A percentile compares a stretch with the other conserved stretches of the same genome.
These are phyloP conservation scores for Endocladia muricata DNA, from an alignment of 31 red algal species.

Conservation along the genomic window DNA sequence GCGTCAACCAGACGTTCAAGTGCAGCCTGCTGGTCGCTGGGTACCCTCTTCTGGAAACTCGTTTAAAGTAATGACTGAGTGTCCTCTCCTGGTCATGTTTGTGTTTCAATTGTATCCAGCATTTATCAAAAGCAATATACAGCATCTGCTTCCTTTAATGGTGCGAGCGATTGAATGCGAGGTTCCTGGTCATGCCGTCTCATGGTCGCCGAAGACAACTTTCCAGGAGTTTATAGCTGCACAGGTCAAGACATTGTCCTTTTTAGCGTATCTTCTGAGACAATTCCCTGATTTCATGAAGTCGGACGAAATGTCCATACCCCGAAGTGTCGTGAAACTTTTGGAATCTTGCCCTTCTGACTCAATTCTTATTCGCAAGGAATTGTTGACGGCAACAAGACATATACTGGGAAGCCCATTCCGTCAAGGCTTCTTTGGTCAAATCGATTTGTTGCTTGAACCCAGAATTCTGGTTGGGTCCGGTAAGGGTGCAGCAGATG, in stretches of 20 bases:
- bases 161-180: constrained; percentile 72
- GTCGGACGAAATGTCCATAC: constrained; percentile 66
- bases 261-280: constrained; percentile 88
- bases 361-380: constrained; percentile 85
- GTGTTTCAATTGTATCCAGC: constrained; percentile 88
- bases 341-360: constrained; percentile 85
- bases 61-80: constrained; percentile 94
- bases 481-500: constrained; percentile 67
- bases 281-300: constrained; percentile 79
- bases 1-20: not conserved
- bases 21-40: not conserved
- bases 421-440: constrained; percentile 75
- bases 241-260: constrained; percentile 98
- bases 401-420: constrained; percentile 88
- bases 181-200: constrained; percentile 23
- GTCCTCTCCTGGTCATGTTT: constrained; percentile 90
- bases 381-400: constrained; percentile 87
- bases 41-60: constrained; percentile 58
- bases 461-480: constrained; percentile 90
- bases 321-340: constrained; percentile 85
- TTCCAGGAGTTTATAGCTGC: constrained; percentile 88
- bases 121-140: constrained; percentile 50
- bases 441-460: constrained; percentile 91
- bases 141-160: constrained; percentile 77
- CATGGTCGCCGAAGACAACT: constrained; percentile 3